These are phyloP conservation scores for Crithidia acanthocephali DNA, from an alignment of 208 protist species.

Conservation along the genomic window DNA sequence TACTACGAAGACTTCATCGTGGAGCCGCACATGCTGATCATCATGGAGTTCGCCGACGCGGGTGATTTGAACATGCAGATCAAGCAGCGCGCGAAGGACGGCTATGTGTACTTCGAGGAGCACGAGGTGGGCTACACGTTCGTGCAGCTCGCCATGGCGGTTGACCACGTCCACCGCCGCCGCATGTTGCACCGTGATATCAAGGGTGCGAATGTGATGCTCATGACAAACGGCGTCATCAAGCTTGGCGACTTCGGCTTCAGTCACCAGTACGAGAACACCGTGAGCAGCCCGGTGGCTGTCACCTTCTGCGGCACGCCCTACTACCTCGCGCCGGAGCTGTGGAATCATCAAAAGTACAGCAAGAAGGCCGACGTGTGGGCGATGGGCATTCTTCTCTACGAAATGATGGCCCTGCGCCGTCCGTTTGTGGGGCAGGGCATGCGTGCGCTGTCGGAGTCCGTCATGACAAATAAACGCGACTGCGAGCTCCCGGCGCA, in stretches of 20 bases:
- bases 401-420: conserved; percentile 82
- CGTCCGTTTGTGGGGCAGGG: conserved; percentile 79
- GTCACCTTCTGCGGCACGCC: conserved; percentile 89
- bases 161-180: conserved; percentile 87
- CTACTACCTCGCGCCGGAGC: conserved; percentile 93
- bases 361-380: conserved; percentile 94
- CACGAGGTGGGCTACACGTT: conserved; percentile 87
- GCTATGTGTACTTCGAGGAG: conserved; percentile 71
- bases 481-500: conserved; percentile 59
- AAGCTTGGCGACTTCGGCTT: conserved; percentile 91
- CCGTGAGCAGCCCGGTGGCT: conserved; percentile 75
- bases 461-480: conserved; percentile 68
- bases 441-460: conserved; percentile 64
- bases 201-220: conserved; percentile 87
- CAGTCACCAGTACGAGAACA: conserved; percentile 81
- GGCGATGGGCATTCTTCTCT: conserved; percentile 85
- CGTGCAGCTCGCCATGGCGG: conserved; percentile 77
- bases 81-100: conserved; percentile 58
- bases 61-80: conserved; percentile 87
- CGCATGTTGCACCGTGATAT: conserved; percentile 90
- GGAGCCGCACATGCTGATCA: conserved; percentile 74
- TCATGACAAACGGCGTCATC: conserved; percentile 79
- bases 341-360: conserved; percentile 90
- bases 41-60: conserved; percentile 90
- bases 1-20: conserved; percentile 71